Evolutionary conservation across 1,284 basidiomycete genomes (phyloP), one percentile per base, ranked within the genome.

Genomic region (Macrocystidia cucumis): DNA sequence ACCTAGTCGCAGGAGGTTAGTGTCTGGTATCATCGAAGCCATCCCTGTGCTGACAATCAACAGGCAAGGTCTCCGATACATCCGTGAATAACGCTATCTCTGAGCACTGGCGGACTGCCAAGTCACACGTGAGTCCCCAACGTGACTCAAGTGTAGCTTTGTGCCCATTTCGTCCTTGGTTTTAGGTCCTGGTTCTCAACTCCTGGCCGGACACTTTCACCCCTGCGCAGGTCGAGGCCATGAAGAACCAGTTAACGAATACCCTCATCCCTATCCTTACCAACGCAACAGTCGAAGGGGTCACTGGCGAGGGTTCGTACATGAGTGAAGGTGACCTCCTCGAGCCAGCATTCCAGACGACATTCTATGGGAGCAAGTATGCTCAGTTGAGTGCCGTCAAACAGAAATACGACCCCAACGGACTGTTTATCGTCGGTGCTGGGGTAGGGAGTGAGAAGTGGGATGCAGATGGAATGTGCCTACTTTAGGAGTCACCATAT

Each of bases 311-410:
- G 3, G 65, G 56, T 2, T 54, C 60, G 1, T 63, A 63, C 38
- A 50, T 43, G n/a, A 67, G 70, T 35, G 66, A 72, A 55, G 65
- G 60, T 11, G 9, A 35, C 9, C 20, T n/a, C 17, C 3, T 63
- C 25, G 58, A 72, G 40, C 33, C 48, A 2, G 44, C 69, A 27
- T 62, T 55, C 38, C 50, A 60, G 43, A 40, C 52, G 3, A 52
- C 60, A 0, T 71, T 68, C 49, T 73, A 66, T 41, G 67, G 69
- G 0, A 40, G 52, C 5, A 63, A 72, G 41, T 68, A 69, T 34
- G 17, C 44, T 2, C 44, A 42, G 13, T 41, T 70, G 28, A 60
- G 56, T 40, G 42, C 33, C 1, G 66, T 73, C 50, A 72, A 72
- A 46, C 34, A 48, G 7, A 57, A 47, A 34, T 66, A 68, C 39